Evolutionary conservation across 108 stramenopile species (phyloP).

Genomic region (Nitzschia palea): DNA sequence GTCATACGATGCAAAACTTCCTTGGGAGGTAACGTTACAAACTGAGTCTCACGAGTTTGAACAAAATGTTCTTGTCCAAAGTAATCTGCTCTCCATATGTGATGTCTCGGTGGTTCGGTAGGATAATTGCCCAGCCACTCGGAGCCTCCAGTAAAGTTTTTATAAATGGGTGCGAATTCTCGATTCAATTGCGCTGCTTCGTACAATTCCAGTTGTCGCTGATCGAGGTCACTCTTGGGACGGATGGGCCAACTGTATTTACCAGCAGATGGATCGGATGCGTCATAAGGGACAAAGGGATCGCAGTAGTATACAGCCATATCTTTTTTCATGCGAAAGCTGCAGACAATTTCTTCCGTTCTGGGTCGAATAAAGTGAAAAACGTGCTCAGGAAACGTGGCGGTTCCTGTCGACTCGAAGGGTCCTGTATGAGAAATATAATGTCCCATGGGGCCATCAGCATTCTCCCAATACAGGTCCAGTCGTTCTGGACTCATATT

Average conservation of each 20-base stretch:
- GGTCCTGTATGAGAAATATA: constrained; percentile 27
- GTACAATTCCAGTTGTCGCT: constrained; percentile 22
- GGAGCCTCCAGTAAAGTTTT: constrained; percentile 48
- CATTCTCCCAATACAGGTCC: constrained; percentile 19
- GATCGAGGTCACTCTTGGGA: neutral
- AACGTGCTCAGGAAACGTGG: constrained; percentile 46
- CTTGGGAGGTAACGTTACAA: constrained; percentile 44
- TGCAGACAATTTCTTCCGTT: constrained; percentile 26
- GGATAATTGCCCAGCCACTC: constrained; percentile 52
- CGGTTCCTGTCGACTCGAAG: constrained; percentile 38
- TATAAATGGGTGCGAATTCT: constrained; percentile 40
- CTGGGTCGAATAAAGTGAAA: constrained; percentile 16
- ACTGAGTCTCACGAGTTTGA: constrained; percentile 60
- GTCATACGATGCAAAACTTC: constrained; percentile 12
- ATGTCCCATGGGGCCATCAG: constrained; percentile 4
- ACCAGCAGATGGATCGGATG: constrained; percentile 32
- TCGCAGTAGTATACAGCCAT: constrained; percentile 39
- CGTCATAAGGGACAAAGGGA: constrained; percentile 25
- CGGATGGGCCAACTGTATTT: constrained; percentile 1
- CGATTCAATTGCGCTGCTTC: constrained; percentile 35
- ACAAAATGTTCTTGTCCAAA: constrained; percentile 53
- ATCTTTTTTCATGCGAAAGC: constrained; percentile 23
- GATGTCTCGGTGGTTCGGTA: constrained; percentile 28
- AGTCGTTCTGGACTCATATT: constrained; percentile 50
- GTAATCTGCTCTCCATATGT: constrained; percentile 50